Evolutionary conservation across 352 stramenopile species (phyloP).

Genomic region (Globisporangium carolinianum): DNA sequence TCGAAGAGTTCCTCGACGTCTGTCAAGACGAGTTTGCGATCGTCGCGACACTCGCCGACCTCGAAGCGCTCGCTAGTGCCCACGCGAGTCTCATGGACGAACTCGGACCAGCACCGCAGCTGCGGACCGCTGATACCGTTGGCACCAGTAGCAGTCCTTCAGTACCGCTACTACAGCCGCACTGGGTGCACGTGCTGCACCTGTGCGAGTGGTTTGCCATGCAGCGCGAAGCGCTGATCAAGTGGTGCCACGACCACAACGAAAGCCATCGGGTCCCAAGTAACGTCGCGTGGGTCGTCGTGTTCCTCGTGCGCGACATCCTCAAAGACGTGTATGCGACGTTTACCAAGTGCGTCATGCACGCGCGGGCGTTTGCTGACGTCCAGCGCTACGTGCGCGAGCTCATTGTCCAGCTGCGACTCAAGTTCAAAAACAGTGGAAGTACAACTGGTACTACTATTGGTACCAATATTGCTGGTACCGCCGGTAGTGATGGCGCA

Average conservation of each 20-base stretch:
- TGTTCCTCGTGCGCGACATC: conserved; percentile 41
- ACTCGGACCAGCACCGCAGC: conserved; percentile 14
- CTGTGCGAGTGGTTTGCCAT: conserved; percentile 38
- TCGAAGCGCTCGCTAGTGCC: conserved; percentile 26
- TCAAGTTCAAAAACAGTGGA: conserved; percentile 42
- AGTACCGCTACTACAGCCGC: conserved; percentile 7
- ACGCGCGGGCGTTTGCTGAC: conserved; percentile 22
- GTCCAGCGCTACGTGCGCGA: conserved; percentile 38
- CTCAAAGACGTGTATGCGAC: conserved; percentile 33
- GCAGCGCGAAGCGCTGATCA: conserved; percentile 34
- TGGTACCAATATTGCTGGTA: not conserved
- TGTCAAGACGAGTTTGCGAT: conserved; percentile 34
- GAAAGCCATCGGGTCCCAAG: conserved; percentile 10
- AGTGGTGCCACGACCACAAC: conserved; percentile 29
- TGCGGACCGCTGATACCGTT: not conserved
- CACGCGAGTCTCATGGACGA: conserved; percentile 15
- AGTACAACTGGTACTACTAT: not conserved
- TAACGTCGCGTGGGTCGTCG: conserved; percentile 32
- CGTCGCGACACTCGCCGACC: conserved; percentile 22
- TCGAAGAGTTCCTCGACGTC: conserved; percentile 37
- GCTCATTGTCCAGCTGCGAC: conserved; percentile 35
- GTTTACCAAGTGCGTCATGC: conserved; percentile 21
- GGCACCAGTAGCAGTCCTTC: too few species aligned
- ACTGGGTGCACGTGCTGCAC: conserved; percentile 34
- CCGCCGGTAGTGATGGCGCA: not conserved